A percentile compares a stretch with the other conserved stretches of the same genome.
Evolutionary conservation across 2,329 filamentous ascomycete species (phyloP).

Genomic region (Curvularia hawaiiensis): DNA sequence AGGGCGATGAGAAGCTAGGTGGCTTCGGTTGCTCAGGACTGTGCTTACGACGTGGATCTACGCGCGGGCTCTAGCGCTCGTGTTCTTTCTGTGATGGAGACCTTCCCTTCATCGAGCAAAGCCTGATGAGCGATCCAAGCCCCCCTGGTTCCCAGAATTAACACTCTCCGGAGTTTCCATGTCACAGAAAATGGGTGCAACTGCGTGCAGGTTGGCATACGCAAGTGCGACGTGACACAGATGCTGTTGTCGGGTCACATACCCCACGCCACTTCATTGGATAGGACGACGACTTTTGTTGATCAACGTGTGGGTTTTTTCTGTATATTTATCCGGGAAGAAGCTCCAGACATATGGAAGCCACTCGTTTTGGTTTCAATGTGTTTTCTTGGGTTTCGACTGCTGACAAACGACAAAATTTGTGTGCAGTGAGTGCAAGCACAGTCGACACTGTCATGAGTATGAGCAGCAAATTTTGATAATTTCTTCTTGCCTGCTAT

Average conservation of each 20-base stretch:
- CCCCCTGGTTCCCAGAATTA: neutral
- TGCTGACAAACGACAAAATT: neutral
- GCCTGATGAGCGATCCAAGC: neutral
- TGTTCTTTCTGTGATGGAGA: neutral
- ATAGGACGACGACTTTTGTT: neutral
- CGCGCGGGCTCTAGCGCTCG: neutral
- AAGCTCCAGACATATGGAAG: neutral
- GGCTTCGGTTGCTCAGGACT: neutral
- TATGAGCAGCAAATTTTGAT: neutral
- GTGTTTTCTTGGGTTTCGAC: neutral
- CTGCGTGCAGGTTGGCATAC: neutral
- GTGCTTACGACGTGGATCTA: neutral
- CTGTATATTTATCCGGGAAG: neutral
- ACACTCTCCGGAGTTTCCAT: neutral
- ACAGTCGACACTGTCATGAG: neutral
- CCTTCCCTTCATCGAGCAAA: neutral
- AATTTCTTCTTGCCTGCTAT: neutral
- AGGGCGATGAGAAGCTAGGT: neutral
- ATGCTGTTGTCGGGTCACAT: neutral
- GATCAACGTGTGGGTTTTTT: neutral
- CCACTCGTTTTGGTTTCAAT: neutral
- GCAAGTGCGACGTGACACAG: neutral
- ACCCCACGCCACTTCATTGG: neutral
- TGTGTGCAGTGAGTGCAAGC: neutral
- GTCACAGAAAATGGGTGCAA: neutral